A percentile compares a stretch with the other conserved stretches of the same genome.
Evolutionary conservation across 2,329 filamentous ascomycete genomes (phyloP).

Genomic region (Pseudonectria foliicola): DNA sequence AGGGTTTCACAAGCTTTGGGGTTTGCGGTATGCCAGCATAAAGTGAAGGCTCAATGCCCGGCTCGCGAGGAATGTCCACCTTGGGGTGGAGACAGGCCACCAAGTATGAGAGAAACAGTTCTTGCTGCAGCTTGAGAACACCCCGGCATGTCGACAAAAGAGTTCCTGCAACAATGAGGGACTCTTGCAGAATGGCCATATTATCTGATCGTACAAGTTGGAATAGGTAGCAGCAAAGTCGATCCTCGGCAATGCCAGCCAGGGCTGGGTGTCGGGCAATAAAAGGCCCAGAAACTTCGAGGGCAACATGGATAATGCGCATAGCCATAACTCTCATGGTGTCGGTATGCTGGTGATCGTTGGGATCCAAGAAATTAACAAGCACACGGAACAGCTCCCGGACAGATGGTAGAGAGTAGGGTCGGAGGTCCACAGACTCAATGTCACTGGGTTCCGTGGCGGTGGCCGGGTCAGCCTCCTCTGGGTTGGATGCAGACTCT

Average conservation of each 20-base stretch:
- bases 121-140: constrained; percentile 91
- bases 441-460: constrained; percentile 30
- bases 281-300: constrained; percentile 92
- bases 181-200: constrained; percentile 89
- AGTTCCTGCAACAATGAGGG: constrained; percentile 84
- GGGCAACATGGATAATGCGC: constrained; percentile 91
- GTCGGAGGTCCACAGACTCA: constrained; percentile 58
- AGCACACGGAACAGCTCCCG: constrained; percentile 89
- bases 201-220: constrained; percentile 95
- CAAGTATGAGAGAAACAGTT: constrained; percentile 89
- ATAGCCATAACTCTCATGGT: constrained; percentile 96
- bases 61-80: constrained; percentile 88
- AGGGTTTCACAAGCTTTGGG: constrained; percentile 77
- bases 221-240: constrained; percentile 88
- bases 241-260: constrained; percentile 82
- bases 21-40: constrained; percentile 91
- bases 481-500: constrained; percentile 47
- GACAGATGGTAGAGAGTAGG: constrained; percentile 91
- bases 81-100: constrained; percentile 88
- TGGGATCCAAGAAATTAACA: constrained; percentile 87
- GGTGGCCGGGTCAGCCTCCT: constrained; percentile 17
- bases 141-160: constrained; percentile 82
- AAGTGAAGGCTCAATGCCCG: constrained; percentile 81
- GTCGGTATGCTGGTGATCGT: constrained; percentile 87
- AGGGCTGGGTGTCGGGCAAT: constrained; percentile 89